Evolutionary conservation across 2,329 filamentous ascomycete species (phyloP).

Genomic region (Aspergillus viridinutans): DNA sequence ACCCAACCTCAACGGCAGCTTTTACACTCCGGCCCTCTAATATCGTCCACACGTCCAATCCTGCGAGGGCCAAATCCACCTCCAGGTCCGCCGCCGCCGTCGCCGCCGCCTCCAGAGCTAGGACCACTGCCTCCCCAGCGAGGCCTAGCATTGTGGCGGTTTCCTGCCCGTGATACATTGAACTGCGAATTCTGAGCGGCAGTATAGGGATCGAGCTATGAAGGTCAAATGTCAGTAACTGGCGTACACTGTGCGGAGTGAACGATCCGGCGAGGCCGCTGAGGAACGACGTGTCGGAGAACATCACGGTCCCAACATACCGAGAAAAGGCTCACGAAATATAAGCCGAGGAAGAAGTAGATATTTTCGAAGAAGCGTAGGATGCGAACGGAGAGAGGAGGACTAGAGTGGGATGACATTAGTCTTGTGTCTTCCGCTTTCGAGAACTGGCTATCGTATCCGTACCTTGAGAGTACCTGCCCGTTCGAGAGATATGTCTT

Average conservation of each 20-base stretch:
- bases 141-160: conserved; percentile 19
- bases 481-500: conserved; percentile 40
- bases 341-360: conserved; percentile 48
- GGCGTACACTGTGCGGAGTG: neutral
- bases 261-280: neutral
- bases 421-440: neutral
- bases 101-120: conserved; percentile 24
- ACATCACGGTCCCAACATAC: conserved; percentile 26
- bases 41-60: conserved; percentile 46
- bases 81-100: conserved; percentile 23
- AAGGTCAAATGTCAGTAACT: conserved; percentile 11
- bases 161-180: conserved; percentile 35
- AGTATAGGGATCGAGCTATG: conserved; percentile 43
- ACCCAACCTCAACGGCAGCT: conserved; percentile 35
- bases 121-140: conserved; percentile 22
- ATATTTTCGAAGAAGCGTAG: conserved; percentile 38
- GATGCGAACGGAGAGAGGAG: conserved; percentile 43
- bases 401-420: conserved; percentile 26
- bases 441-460: conserved; percentile 17
- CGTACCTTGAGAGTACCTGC: conserved; percentile 34
- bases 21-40: conserved; percentile 45
- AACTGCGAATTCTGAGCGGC: conserved; percentile 45
- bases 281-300: neutral
- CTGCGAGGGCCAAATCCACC: conserved; percentile 31
- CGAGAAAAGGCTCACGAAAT: conserved; percentile 47